These are phyloP conservation scores for Hirschioporus abietinus DNA, from an alignment of 768 basidiomycete genomes.

Conservation along the genomic window DNA sequence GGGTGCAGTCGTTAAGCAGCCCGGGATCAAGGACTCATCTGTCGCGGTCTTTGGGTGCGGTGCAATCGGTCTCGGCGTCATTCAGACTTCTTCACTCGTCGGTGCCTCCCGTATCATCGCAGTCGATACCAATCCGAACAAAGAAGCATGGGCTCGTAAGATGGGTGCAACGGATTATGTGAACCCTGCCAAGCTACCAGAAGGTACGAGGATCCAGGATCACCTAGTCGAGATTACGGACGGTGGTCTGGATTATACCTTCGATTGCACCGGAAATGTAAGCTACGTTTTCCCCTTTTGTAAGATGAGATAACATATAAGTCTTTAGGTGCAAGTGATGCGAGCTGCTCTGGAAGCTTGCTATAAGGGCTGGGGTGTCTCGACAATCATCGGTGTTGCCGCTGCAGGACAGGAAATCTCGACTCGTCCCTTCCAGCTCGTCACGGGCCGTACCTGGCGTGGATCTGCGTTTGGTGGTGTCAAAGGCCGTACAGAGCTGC, in stretches of 20 bases:
- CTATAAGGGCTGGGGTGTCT: slow-evolving; percentile 99
- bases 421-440: slow-evolving; percentile 74
- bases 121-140: slow-evolving; percentile 80
- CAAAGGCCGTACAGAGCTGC: slow-evolving; percentile 94
- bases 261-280: slow-evolving; percentile 89
- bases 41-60: slow-evolving; percentile 97
- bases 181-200: slow-evolving; percentile 68
- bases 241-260: slow-evolving; percentile 95
- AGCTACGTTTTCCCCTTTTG: slow-evolving; percentile 15
- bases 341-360: slow-evolving; percentile 95
- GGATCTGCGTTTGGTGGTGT: slow-evolving; percentile 96
- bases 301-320: slow-evolving; percentile 30
- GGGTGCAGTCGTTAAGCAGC: slow-evolving; percentile 91
- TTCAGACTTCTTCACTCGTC: slow-evolving; percentile 73
- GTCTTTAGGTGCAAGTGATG: slow-evolving; percentile 83
- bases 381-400: slow-evolving; percentile 93
- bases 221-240: slow-evolving; percentile 89
- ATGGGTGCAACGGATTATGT: slow-evolving; percentile 96
- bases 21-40: slow-evolving; percentile 75
- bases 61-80: slow-evolving; percentile 91
- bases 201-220: slow-evolving; percentile 85
- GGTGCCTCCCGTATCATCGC: slow-evolving; percentile 89
- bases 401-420: slow-evolving; percentile 94
- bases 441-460: slow-evolving; percentile 91
- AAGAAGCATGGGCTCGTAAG: slow-evolving; percentile 84